Percentiles rank a stretch among this genome's conserved stretches.
Evolutionary conservation across 352 stramenopile genomes (phyloP).

Genomic region (Phytophthora aleatoria): DNA sequence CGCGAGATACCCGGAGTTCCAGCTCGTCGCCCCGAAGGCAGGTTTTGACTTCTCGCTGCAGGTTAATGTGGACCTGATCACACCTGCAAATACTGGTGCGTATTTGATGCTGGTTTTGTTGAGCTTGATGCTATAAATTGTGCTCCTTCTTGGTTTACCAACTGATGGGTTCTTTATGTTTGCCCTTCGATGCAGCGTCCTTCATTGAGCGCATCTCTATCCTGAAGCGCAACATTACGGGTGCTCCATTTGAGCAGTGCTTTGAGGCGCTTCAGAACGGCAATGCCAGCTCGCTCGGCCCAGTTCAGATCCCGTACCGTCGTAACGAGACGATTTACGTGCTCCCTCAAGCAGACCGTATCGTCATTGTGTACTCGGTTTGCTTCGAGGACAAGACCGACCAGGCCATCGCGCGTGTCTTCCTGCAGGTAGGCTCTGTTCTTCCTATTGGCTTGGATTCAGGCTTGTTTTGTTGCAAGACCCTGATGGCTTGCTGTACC

Average conservation of each 20-base stretch:
- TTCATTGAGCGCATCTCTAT: conserved; percentile 76
- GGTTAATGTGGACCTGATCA: conserved; percentile 81
- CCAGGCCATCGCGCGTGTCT: conserved; percentile 89
- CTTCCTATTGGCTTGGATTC: neutral
- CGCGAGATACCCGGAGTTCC: conserved; percentile 76
- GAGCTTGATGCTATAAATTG: neutral
- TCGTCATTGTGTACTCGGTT: conserved; percentile 93
- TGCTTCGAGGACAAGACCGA: conserved; percentile 95
- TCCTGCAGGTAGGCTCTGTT: conserved; percentile 67
- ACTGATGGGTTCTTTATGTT: conserved; percentile 2
- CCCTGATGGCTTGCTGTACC: neutral
- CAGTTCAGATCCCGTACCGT: conserved; percentile 87
- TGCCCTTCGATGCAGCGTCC: conserved; percentile 43
- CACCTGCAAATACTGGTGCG: conserved; percentile 64
- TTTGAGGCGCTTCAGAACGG: conserved; percentile 79
- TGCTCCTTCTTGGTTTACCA: neutral
- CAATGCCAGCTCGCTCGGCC: conserved; percentile 53
- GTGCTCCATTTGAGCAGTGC: conserved; percentile 82
- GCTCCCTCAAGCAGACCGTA: conserved; percentile 84
- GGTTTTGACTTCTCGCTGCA: conserved; percentile 84
- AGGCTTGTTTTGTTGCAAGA: too few relatives aligned
- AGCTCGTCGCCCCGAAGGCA: conserved; percentile 62
- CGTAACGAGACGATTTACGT: conserved; percentile 88
- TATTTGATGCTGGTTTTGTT: neutral
- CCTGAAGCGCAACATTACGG: conserved; percentile 86